Conservation (phyloP, 768 basidiomycete genomes). For the Tricholoma flavovirens region DNA sequence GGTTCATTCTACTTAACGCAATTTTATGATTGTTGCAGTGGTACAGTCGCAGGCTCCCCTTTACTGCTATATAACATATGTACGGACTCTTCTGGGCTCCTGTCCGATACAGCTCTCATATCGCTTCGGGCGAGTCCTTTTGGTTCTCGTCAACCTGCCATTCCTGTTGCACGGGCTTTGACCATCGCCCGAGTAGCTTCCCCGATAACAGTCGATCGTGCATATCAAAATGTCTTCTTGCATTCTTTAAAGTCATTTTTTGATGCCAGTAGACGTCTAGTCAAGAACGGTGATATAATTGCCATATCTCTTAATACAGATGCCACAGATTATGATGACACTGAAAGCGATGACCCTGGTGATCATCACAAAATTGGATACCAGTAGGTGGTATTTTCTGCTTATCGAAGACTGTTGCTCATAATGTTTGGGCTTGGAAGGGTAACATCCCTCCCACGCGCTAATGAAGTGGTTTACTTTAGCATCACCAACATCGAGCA, state of each 20-base stretch:
- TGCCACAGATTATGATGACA: conserved; percentile 16
- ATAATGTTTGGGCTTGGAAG: background rate
- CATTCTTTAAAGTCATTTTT: conserved; percentile 62
- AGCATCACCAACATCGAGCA: conserved; percentile 72
- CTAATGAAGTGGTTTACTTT: conserved; percentile 64
- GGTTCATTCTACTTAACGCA: background rate
- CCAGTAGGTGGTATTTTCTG: conserved; percentile 16
- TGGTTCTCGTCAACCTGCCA: conserved; percentile 47
- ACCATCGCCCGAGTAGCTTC: conserved; percentile 81
- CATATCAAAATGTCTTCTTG: conserved; percentile 58
- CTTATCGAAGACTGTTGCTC: background rate
- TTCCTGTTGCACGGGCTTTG: conserved; percentile 65
- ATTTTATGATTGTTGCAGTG: conserved; percentile 24
- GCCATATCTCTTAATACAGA: conserved; percentile 59
- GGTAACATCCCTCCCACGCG: conserved; percentile 15
- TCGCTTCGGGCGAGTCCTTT: conserved; percentile 52
- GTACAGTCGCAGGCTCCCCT: conserved; percentile 38
- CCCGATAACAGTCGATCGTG: conserved; percentile 57
- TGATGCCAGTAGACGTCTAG: conserved; percentile 41
- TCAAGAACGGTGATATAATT: conserved; percentile 73
- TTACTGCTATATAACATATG: conserved; percentile 50
- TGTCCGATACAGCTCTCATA: conserved; percentile 20
- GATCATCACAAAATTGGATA: conserved; percentile 16
- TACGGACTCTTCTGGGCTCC: conserved; percentile 20
- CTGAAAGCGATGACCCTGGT: conserved; percentile 19